phyloP scores from a whole-genome alignment of 768 basidiomycete species.

The Pleurotus citrinopileatus region DNA sequence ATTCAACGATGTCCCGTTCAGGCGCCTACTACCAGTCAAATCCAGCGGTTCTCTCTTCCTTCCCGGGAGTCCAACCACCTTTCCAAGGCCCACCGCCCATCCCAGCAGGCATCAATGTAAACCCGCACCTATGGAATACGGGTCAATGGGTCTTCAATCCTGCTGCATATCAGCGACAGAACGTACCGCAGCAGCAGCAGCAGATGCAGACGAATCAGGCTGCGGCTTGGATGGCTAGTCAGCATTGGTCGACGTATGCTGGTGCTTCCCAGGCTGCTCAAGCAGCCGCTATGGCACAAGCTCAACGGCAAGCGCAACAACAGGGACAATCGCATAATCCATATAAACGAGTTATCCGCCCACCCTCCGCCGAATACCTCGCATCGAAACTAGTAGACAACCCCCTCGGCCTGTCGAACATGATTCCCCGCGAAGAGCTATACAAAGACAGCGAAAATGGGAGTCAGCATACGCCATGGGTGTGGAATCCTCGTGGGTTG shows the following conservation, averaged over 20 bases:
- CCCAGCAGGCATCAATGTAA: conserved; percentile 42
- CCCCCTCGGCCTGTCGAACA: conserved; percentile 60
- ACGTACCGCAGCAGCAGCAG: conserved; percentile 25
- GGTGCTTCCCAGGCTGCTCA: conserved; percentile 24
- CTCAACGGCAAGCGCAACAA: conserved; percentile 22
- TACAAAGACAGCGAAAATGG: conserved; percentile 27
- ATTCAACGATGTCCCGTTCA: background rate
- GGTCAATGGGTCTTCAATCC: conserved; percentile 55
- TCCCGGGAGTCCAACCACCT: conserved; percentile 20
- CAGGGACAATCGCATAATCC: conserved; percentile 44
- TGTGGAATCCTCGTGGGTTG: conserved; percentile 61
- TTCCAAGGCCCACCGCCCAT: conserved; percentile 54
- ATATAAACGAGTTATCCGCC: conserved; percentile 59
- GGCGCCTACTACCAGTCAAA: background rate
- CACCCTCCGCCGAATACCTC: conserved; percentile 66
- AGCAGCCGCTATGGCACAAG: conserved; percentile 18
- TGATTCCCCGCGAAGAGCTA: conserved; percentile 46
- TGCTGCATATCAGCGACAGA: too few relatives aligned
- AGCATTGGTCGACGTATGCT: background rate
- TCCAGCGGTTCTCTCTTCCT: background rate
- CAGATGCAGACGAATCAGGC: conserved; percentile 17
- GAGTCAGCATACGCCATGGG: conserved; percentile 63
- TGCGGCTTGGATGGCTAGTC: conserved; percentile 29
- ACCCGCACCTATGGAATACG: conserved; percentile 47
- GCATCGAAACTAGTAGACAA: conserved; percentile 56